phyloP scores from a whole-genome alignment of 805 yeast species.

The Schwanniomyces sp. region DNA sequence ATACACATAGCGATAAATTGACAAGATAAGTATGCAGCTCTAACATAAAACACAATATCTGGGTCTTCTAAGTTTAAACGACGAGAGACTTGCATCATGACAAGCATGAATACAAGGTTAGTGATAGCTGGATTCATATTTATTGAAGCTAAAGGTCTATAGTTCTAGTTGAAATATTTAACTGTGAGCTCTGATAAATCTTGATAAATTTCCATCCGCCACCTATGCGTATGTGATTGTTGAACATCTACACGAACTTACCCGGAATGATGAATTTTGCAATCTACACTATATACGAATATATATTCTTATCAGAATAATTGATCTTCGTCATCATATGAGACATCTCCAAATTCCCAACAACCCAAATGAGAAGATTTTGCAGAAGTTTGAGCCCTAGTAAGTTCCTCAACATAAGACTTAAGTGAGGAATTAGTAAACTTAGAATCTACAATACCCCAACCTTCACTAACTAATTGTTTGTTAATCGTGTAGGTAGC shows the following conservation, averaged over 20 bases:
- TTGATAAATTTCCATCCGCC: neutral
- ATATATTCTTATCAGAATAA: neutral
- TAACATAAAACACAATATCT: slow-evolving; percentile 65
- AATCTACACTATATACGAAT: neutral
- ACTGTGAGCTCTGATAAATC: neutral
- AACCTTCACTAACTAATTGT: slow-evolving; percentile 58
- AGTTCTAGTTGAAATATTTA: neutral
- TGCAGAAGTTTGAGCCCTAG: slow-evolving; percentile 49
- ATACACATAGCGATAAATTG: slow-evolving; percentile 63
- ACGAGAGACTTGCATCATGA: slow-evolving; percentile 94
- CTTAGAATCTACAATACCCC: slow-evolving; percentile 51
- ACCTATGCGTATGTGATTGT: neutral
- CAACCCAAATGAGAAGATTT: slow-evolving; percentile 55
- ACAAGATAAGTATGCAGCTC: slow-evolving; percentile 68
- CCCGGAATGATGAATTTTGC: neutral
- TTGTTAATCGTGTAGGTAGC: slow-evolving; percentile 60
- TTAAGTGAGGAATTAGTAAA: slow-evolving; percentile 27
- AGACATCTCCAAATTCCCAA: slow-evolving; percentile 76
- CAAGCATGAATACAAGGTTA: slow-evolving; percentile 86
- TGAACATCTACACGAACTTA: neutral
- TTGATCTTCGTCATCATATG: slow-evolving; percentile 50
- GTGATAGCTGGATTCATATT: slow-evolving; percentile 84
- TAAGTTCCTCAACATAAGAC: slow-evolving; percentile 33
- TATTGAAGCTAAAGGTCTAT: neutral
- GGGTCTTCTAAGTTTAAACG: slow-evolving; percentile 88